Percentiles rank a stretch among this genome's conserved stretches.
Evolutionary conservation across 257 asterid genomes (phyloP).

Genomic region (Forsythia suspensa): DNA sequence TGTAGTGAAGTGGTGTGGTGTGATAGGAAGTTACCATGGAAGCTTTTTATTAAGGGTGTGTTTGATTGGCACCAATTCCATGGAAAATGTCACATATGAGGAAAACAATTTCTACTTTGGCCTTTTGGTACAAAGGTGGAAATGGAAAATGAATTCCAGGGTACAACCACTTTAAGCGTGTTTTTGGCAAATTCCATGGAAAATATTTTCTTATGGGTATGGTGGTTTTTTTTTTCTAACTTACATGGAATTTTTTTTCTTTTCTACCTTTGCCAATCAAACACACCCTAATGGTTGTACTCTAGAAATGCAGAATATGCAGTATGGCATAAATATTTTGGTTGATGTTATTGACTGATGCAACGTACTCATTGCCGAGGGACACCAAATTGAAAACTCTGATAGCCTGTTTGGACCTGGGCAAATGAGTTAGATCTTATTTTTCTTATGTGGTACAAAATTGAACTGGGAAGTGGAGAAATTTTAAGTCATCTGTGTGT

Average conservation of each 20-base stretch:
- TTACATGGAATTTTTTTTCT: too few relatives aligned
- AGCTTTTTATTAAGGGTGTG: background rate
- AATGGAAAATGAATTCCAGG: too few relatives aligned
- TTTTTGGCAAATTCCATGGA: too few relatives aligned
- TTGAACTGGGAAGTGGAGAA: background rate
- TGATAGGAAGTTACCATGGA: background rate
- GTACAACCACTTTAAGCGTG: too few relatives aligned
- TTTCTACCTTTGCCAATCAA: too few relatives aligned
- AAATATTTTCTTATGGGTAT: too few relatives aligned
- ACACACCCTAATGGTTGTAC: background rate
- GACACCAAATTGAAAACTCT: background rate
- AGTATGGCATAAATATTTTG: background rate
- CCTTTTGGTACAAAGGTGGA: too few relatives aligned
- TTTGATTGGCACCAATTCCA: too few relatives aligned
- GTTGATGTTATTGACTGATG: slow-evolving; percentile 13
- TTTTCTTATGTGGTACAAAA: background rate
- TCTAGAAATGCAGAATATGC: slow-evolving; percentile 1
- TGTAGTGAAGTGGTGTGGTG: background rate
- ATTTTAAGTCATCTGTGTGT: background rate
- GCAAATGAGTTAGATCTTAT: background rate
- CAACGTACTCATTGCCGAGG: background rate
- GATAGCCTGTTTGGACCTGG: background rate
- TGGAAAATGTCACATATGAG: too few relatives aligned
- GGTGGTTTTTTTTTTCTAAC: too few relatives aligned
- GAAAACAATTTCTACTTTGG: too few relatives aligned